Evolutionary conservation across 495 filamentous ascomycete species (phyloP).

Genomic region (Penicillium atrosanguineum): DNA sequence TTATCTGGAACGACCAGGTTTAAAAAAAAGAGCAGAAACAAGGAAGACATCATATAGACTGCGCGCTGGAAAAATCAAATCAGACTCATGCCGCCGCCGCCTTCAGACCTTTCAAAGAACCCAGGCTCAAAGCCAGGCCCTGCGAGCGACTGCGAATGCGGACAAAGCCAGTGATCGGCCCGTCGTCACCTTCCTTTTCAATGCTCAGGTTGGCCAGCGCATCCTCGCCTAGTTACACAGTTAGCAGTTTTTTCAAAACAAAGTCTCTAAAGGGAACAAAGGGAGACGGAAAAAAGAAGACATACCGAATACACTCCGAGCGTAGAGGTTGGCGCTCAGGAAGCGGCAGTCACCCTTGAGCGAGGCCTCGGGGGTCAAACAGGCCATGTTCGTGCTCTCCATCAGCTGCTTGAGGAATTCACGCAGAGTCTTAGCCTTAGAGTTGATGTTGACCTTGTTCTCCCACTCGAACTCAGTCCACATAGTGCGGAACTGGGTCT

Average conservation of each 20-base stretch:
- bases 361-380: constrained; percentile 92
- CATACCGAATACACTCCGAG: constrained; percentile 97
- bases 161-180: constrained; percentile 97
- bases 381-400: constrained; percentile 98
- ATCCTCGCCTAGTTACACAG: constrained; percentile 76
- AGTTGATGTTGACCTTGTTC: constrained; percentile 99
- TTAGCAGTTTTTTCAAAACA: constrained; percentile 22
- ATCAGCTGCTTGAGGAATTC: constrained; percentile 94
- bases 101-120: constrained; percentile 91
- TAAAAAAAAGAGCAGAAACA: constrained; percentile 19
- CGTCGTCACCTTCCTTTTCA: constrained; percentile 94
- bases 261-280: constrained; percentile 8
- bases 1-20: constrained; percentile 28
- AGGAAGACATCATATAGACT: constrained; percentile 30
- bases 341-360: constrained; percentile 98
- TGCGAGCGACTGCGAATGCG: constrained; percentile 97
- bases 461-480: constrained; percentile 99
- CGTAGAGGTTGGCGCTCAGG: constrained; percentile 95
- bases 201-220: constrained; percentile 96
- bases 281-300: not conserved
- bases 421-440: constrained; percentile 86
- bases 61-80: constrained; percentile 28
- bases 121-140: constrained; percentile 89
- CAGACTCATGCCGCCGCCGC: constrained; percentile 45
- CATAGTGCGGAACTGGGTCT: constrained; percentile 99